A percentile compares a stretch with the other conserved stretches of the same genome.
Evolutionary conservation across 192 early-diverging fungal genomes (phyloP).

Genomic region (Coemansia sp.): DNA sequence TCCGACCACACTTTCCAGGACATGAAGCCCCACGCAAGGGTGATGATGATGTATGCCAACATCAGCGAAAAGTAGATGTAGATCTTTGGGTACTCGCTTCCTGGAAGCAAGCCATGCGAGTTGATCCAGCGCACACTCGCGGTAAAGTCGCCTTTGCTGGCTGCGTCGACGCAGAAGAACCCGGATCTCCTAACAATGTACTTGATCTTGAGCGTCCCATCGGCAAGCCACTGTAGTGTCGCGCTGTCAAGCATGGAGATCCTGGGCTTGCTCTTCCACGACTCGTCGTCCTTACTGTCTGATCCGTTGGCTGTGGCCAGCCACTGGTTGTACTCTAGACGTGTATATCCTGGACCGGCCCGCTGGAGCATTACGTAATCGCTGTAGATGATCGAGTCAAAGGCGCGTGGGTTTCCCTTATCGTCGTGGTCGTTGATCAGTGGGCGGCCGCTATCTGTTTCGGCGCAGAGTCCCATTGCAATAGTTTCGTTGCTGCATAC

Average conservation of each 20-base stretch:
- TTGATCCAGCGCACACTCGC: slow-evolving; percentile 69
- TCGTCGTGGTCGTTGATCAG: slow-evolving; percentile 56
- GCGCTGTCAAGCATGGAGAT: slow-evolving; percentile 35
- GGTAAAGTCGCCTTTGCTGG: slow-evolving; percentile 48
- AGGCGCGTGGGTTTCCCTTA: slow-evolving; percentile 32
- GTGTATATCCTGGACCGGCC: slow-evolving; percentile 37
- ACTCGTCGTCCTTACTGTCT: slow-evolving; percentile 24
- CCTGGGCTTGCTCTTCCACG: slow-evolving; percentile 30
- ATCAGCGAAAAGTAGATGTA: slow-evolving; percentile 79
- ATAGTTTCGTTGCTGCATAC: slow-evolving; percentile 60
- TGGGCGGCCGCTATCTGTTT: slow-evolving; percentile 56
- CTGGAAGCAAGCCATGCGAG: slow-evolving; percentile 83
- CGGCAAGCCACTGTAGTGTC: slow-evolving; percentile 39
- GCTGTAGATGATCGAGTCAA: slow-evolving; percentile 38
- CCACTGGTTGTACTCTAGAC: slow-evolving; percentile 34
- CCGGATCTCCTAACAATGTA: slow-evolving; percentile 78
- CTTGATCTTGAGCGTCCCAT: slow-evolving; percentile 42
- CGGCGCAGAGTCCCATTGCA: slow-evolving; percentile 55
- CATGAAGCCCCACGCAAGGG: slow-evolving; percentile 73
- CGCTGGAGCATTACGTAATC: slow-evolving; percentile 50
- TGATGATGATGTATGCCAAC: slow-evolving; percentile 73
- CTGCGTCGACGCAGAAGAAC: slow-evolving; percentile 75
- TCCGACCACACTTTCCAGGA: slow-evolving; percentile 84
- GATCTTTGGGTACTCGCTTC: slow-evolving; percentile 86
- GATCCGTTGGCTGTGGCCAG: slow-evolving; percentile 29